Evolutionary conservation across 352 stramenopile species (phyloP).

Genomic region (Pythium apleroticum): DNA sequence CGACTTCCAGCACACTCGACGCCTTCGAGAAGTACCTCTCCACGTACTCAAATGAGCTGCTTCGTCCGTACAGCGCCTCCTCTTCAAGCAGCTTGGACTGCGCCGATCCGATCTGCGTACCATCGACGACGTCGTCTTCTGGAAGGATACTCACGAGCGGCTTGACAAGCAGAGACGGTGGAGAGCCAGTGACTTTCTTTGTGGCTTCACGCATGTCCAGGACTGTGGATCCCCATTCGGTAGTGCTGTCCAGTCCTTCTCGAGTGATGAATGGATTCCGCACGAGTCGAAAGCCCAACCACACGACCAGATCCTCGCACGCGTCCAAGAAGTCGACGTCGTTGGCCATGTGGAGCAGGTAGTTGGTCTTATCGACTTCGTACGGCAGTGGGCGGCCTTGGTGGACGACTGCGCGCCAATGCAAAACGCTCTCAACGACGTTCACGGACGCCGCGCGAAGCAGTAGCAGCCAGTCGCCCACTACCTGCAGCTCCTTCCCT

Average conservation of each 20-base stretch:
- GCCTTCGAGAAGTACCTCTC: constrained; percentile 8
- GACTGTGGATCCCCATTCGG: constrained; percentile 21
- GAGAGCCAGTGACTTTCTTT: constrained; percentile 6
- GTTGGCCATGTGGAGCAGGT: constrained; percentile 53
- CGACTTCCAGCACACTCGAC: not conserved
- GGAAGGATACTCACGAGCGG: constrained; percentile 48
- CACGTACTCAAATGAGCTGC: not conserved
- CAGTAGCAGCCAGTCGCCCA: constrained; percentile 56
- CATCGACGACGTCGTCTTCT: constrained; percentile 48
- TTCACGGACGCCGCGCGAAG: constrained; percentile 53
- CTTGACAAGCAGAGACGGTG: constrained; percentile 34
- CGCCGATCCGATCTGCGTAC: constrained; percentile 33
- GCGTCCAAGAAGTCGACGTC: constrained; percentile 57
- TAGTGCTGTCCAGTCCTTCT: constrained; percentile 30
- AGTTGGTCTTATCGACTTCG: constrained; percentile 42
- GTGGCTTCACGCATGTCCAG: not conserved
- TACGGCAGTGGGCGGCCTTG: constrained; percentile 36
- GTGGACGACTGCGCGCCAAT: constrained; percentile 43
- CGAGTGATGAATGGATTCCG: constrained; percentile 59
- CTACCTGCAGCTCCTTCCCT: constrained; percentile 51
- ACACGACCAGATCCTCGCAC: constrained; percentile 37
- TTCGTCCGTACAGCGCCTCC: constrained; percentile 45
- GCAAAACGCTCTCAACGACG: constrained; percentile 49
- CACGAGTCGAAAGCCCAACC: constrained; percentile 50
- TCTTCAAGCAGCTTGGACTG: constrained; percentile 42